Evolutionary conservation across 495 filamentous ascomycete species (phyloP), one percentile per base, ranked within the genome.

Genomic region (Astrothelium macrocarpum): DNA sequence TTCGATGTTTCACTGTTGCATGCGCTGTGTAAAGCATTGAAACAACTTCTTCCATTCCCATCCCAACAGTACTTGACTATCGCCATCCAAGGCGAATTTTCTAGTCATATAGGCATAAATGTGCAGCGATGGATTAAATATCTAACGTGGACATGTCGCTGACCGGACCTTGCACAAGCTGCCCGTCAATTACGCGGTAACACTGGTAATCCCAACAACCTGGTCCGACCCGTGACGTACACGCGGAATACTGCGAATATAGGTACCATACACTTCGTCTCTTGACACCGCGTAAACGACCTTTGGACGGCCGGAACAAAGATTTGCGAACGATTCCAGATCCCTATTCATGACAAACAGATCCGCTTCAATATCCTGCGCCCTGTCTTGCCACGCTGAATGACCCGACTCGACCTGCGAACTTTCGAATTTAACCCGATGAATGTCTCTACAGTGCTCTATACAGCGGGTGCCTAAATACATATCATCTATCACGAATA

Each of bases 151-250:
- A 56, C 7, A 56, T 49, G 49, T 28, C 49, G 49, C 25, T 29
- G 20, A 12, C 49, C 23, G 49, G 49, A 28, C 25, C 23, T 25
- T 29, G 25, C 23, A 56, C 49, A 29, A 26, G 49, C 49, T 49
- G 45, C 5, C 45, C 12, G 18, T 5, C n/a, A n/a, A 49, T 18
- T n/a, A 49, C n/a, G n/a, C n/a, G n/a, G n/a, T n/a, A n/a, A n/a
- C n/a, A n/a, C n/a, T n/a, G 14, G 14, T 39, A 26, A 12, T 56
- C 49, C 12, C 25, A 20, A 20, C 20, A 11, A 29, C 49, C 49
- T 56, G n/a, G 49, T 20, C 20, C 20, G 23, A 56, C 49, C 25
- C 49, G 49, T 56, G 49, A 56, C 49, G 49, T 56, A 56, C 49
- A 20, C 25, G 9, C 49, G 20, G 7, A 29, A 25, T 29, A 56